Percentiles rank a stretch among this genome's conserved stretches.
Evolutionary conservation across 306 rosid genomes (phyloP).

Genomic region (Vigna radiata): DNA sequence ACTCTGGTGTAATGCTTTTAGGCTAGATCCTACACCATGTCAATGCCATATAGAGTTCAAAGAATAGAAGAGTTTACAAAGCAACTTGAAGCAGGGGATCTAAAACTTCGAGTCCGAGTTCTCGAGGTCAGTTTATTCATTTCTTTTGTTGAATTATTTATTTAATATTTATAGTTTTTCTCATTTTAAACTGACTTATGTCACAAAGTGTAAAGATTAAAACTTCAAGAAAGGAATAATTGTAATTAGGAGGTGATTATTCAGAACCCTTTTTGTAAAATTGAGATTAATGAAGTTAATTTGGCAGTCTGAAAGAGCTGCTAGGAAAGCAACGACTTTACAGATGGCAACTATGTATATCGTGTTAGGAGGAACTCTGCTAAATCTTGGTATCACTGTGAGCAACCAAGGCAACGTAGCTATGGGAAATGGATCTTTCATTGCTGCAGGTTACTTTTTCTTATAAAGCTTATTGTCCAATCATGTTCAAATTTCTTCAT

Average conservation of each 20-base stretch:
- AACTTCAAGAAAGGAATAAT: not conserved
- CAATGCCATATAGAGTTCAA: conserved; percentile 94
- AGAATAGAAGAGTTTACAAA: conserved; percentile 80
- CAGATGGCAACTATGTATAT: conserved; percentile 83
- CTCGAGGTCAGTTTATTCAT: conserved; percentile 62
- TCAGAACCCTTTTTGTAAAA: not conserved
- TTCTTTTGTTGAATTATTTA: not conserved
- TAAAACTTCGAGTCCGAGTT: conserved; percentile 87
- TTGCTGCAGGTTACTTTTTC: conserved; percentile 66
- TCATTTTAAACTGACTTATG: too few species aligned
- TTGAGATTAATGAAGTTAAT: conserved; percentile 5
- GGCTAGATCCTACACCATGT: conserved; percentile 78
- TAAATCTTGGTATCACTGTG: conserved; percentile 71
- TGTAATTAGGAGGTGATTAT: not conserved
- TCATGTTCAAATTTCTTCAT: conserved; percentile 11
- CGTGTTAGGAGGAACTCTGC: conserved; percentile 75
- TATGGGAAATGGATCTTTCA: conserved; percentile 75
- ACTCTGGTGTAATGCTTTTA: conserved; percentile 36
- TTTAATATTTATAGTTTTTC: too few species aligned
- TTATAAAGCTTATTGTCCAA: conserved; percentile 5
- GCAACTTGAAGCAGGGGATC: conserved; percentile 81
- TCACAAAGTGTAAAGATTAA: too few species aligned
- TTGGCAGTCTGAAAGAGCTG: conserved; percentile 86
- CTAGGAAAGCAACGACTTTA: conserved; percentile 67
- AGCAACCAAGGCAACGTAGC: conserved; percentile 68